Evolutionary conservation across 176 grass and related monocot genomes (phyloP).

Genomic region (Avena atlantica): DNA sequence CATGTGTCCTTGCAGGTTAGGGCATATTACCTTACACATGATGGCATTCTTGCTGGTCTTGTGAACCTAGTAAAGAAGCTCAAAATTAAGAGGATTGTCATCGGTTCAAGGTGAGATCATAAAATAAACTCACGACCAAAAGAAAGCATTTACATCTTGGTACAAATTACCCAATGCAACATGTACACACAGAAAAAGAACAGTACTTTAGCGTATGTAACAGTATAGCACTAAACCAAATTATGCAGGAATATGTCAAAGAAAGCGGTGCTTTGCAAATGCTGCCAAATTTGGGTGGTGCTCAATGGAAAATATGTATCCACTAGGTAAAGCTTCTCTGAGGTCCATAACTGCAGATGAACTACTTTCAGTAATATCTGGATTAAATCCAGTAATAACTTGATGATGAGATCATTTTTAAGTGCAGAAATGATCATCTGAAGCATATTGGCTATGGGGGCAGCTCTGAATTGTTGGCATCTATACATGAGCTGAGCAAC

Average conservation of each 20-base stretch:
- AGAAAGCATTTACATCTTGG: not conserved
- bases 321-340: conserved; percentile 52
- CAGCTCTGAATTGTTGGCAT: conserved; percentile 40
- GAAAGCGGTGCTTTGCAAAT: conserved; percentile 36
- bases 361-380: conserved; percentile 15
- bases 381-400: conserved; percentile 28
- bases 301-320: conserved; percentile 54
- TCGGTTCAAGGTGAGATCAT: conserved; percentile 56
- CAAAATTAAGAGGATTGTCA: conserved; percentile 51
- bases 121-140: not conserved
- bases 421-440: conserved; percentile 51
- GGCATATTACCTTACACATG: conserved; percentile 44
- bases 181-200: not conserved
- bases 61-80: conserved; percentile 52
- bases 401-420: conserved; percentile 31
- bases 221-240: conserved; percentile 14
- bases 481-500: conserved; percentile 43
- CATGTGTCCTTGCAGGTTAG: conserved; percentile 46
- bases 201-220: not conserved
- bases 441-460: conserved; percentile 47
- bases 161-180: conserved; percentile 3
- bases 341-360: not conserved
- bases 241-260: conserved; percentile 55
- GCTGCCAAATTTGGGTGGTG: conserved; percentile 57
- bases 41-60: conserved; percentile 54